These are phyloP conservation scores for Aspergillus proliferans DNA, from an alignment of 2,329 filamentous ascomycete genomes.

Conservation along the genomic window DNA sequence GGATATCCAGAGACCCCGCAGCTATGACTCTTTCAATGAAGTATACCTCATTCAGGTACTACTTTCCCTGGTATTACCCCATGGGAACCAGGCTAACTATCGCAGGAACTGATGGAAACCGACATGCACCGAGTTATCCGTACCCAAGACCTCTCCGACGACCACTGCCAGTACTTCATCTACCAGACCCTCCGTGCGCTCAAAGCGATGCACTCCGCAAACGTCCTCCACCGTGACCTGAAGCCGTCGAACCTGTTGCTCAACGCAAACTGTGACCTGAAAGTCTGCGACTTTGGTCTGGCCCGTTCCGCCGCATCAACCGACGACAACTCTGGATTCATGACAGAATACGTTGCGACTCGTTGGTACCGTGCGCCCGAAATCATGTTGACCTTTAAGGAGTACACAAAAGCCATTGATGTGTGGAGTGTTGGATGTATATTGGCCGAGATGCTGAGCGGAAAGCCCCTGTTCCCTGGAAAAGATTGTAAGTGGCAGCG, in stretches of 20 bases:
- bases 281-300: slow-evolving; percentile 97
- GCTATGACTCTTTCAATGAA: slow-evolving; percentile 93
- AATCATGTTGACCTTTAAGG: slow-evolving; percentile 99
- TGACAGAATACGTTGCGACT: slow-evolving; percentile 99
- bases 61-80: background rate
- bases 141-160: slow-evolving; percentile 95
- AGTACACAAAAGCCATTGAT: slow-evolving; percentile 99
- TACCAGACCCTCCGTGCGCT: slow-evolving; percentile 96
- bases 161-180: slow-evolving; percentile 99
- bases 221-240: slow-evolving; percentile 92
- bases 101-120: slow-evolving; percentile 94
- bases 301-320: slow-evolving; percentile 93
- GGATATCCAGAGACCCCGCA: slow-evolving; percentile 96
- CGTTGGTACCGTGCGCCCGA: slow-evolving; percentile 98
- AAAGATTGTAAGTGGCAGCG: slow-evolving; percentile 74
- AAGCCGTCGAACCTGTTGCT: slow-evolving; percentile 96
- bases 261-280: slow-evolving; percentile 97
- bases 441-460: slow-evolving; percentile 95
- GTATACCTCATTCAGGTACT: slow-evolving; percentile 94
- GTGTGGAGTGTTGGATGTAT: slow-evolving; percentile 99
- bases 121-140: slow-evolving; percentile 99
- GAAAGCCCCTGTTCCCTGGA: slow-evolving; percentile 94
- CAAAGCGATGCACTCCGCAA: slow-evolving; percentile 99
- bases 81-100: background rate
- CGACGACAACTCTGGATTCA: slow-evolving; percentile 99